Evolutionary conservation across 2,329 filamentous ascomycete species (phyloP).

Genomic region (Ambrosiella xylebori): DNA sequence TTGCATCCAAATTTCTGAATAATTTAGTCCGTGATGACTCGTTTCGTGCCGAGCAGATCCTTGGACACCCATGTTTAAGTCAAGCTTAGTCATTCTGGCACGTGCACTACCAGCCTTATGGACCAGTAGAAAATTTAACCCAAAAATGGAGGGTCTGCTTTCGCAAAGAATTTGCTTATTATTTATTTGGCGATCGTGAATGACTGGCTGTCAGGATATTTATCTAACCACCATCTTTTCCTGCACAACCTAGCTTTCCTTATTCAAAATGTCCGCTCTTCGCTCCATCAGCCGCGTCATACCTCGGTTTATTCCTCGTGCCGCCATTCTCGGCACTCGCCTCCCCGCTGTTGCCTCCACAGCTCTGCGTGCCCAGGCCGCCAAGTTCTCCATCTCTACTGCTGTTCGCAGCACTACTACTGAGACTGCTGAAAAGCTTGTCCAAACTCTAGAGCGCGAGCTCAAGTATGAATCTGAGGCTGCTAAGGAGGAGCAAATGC

Average conservation of each 20-base stretch:
- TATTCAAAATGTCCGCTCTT: constrained; percentile 46
- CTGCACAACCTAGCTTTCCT: too few relatives aligned
- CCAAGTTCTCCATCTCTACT: constrained; percentile 23
- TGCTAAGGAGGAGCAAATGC: constrained; percentile 52
- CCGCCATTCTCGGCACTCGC: constrained; percentile 6
- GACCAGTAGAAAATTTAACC: neutral
- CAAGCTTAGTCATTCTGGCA: neutral
- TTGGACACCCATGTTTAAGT: neutral
- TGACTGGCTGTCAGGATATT: too few relatives aligned
- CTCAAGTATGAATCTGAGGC: constrained; percentile 70
- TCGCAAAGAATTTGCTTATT: too few relatives aligned
- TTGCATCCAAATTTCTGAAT: neutral
- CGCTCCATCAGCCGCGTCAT: constrained; percentile 48
- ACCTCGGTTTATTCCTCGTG: constrained; percentile 36
- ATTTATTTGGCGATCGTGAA: too few relatives aligned
- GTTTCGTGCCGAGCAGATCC: neutral
- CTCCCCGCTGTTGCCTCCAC: constrained; percentile 7
- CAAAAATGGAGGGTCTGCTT: neutral
- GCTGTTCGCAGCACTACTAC: constrained; percentile 50
- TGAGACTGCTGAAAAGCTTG: constrained; percentile 37
- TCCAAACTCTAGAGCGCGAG: constrained; percentile 62
- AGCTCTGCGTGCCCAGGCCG: constrained; percentile 26
- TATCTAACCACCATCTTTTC: too few relatives aligned
- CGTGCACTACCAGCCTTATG: neutral
- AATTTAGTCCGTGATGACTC: neutral